Conservation (phyloP, 768 basidiomycete genomes). For the Plicaturopsis crispa region DNA sequence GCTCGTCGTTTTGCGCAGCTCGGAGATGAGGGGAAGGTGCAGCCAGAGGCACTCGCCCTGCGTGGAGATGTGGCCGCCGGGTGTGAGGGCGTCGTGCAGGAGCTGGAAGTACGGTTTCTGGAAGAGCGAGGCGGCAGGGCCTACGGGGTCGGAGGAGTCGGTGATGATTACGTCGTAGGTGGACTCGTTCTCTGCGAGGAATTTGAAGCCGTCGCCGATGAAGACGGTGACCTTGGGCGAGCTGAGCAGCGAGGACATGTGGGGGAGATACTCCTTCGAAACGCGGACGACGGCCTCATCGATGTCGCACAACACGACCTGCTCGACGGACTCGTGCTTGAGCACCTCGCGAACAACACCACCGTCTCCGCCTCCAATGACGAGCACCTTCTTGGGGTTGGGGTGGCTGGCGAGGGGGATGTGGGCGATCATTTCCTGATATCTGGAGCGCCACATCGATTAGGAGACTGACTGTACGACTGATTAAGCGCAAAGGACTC, state of each 20-base stretch:
- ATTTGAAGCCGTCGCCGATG: slow-evolving; percentile 96
- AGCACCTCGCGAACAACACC: slow-evolving; percentile 96
- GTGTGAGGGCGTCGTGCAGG: slow-evolving; percentile 80
- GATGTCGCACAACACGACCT: slow-evolving; percentile 95
- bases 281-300: slow-evolving; percentile 97
- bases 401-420: slow-evolving; percentile 95
- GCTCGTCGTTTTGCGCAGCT: slow-evolving; percentile 61
- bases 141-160: slow-evolving; percentile 96
- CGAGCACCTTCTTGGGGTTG: slow-evolving; percentile 91
- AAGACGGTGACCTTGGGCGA: slow-evolving; percentile 77
- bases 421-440: slow-evolving; percentile 99
- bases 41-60: slow-evolving; percentile 97
- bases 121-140: slow-evolving; percentile 91
- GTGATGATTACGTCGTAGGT: slow-evolving; percentile 98
- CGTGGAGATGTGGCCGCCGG: slow-evolving; percentile 89
- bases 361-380: slow-evolving; percentile 97
- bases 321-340: slow-evolving; percentile 85
- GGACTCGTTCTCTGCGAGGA: slow-evolving; percentile 79
- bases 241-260: slow-evolving; percentile 81
- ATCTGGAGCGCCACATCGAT: no score
- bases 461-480: no score
- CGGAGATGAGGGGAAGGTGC: slow-evolving; percentile 80
- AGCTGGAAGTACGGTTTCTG: slow-evolving; percentile 96
- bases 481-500: no score
- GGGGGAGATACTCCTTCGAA: slow-evolving; percentile 87